Conservation (phyloP, 164 flowering plant species). For the Dillenia turbinata region DNA sequence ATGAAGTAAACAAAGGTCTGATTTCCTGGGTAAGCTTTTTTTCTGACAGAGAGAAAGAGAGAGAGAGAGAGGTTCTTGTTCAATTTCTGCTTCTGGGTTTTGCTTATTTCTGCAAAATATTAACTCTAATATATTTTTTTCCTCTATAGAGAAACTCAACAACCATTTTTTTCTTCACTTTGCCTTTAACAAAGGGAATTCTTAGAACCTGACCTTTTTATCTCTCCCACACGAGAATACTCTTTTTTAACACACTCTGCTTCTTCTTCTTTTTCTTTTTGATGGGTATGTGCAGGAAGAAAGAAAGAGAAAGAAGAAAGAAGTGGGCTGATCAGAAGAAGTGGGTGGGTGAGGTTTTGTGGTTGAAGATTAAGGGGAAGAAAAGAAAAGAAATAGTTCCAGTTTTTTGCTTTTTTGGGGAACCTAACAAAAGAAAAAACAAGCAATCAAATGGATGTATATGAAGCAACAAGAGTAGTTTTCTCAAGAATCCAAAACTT, state of each 20-base stretch:
- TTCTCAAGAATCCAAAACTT: slow-evolving; percentile 71
- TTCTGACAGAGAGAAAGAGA: neutral
- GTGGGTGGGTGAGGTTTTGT: slow-evolving; percentile 11
- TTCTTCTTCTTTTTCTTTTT: slow-evolving; percentile 7
- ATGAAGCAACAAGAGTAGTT: slow-evolving; percentile 85
- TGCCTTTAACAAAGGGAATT: slow-evolving; percentile 14
- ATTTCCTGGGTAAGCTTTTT: neutral
- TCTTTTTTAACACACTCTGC: slow-evolving; percentile 11
- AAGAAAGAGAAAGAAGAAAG: slow-evolving; percentile 4
- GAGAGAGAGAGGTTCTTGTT: neutral
- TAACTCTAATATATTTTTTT: slow-evolving; percentile 5
- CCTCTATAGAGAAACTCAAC: slow-evolving; percentile 24
- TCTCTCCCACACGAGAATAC: slow-evolving; percentile 26
- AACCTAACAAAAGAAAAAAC: neutral
- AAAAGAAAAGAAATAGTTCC: slow-evolving; percentile 14
- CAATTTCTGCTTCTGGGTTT: slow-evolving; percentile 5
- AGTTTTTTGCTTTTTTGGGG: slow-evolving; percentile 1
- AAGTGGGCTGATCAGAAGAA: neutral
- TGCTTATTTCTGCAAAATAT: neutral
- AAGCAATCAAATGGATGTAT: slow-evolving; percentile 55
- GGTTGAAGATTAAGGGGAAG: slow-evolving; percentile 1
- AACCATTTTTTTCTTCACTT: slow-evolving; percentile 6
- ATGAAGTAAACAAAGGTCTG: too few species aligned
- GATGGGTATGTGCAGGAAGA: slow-evolving; percentile 1
- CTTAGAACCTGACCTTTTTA: slow-evolving; percentile 7